These are phyloP conservation scores for Malassezia globosa DNA, from an alignment of 1,284 basidiomycete species.

Conservation along the genomic window DNA sequence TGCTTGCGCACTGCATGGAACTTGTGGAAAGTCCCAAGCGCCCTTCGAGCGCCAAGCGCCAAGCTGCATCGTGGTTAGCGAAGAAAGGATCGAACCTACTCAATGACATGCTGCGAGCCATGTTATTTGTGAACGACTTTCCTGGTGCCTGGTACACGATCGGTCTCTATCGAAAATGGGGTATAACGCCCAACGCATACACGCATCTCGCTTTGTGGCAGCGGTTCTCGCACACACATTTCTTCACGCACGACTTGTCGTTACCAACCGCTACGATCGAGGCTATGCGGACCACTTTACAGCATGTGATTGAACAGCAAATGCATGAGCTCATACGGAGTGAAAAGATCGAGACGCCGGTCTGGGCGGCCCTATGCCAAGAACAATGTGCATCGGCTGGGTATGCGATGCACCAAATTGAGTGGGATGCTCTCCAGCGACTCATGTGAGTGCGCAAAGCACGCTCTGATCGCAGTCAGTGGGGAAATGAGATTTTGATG, in stretches of 20 bases:
- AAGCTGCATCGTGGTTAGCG: not conserved
- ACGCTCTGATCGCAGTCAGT: too few relatives aligned
- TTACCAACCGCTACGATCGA: too few relatives aligned
- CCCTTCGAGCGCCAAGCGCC: not conserved
- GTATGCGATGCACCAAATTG: too few relatives aligned
- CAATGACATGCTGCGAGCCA: constrained; percentile 7
- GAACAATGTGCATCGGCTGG: not conserved
- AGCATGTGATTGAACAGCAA: not conserved
- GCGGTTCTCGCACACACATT: not conserved
- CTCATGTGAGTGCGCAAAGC: too few relatives aligned
- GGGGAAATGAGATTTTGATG: too few relatives aligned
- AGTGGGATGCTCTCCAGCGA: too few relatives aligned
- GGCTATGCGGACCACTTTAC: not conserved
- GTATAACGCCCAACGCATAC: constrained; percentile 1
- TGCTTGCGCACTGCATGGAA: not conserved
- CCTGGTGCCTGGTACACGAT: constrained; percentile 4
- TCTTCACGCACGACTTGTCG: too few relatives aligned
- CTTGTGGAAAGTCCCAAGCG: too few relatives aligned
- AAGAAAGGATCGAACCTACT: constrained; percentile 1
- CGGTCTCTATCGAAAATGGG: not conserved
- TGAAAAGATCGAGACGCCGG: not conserved
- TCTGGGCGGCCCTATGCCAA: not conserved
- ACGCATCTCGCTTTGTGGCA: constrained; percentile 8
- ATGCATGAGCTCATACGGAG: not conserved
- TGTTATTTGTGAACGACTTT: constrained; percentile 1